Evolutionary conservation across 2,329 filamentous ascomycete genomes (phyloP).

Genomic region (Colletotrichum phormii): DNA sequence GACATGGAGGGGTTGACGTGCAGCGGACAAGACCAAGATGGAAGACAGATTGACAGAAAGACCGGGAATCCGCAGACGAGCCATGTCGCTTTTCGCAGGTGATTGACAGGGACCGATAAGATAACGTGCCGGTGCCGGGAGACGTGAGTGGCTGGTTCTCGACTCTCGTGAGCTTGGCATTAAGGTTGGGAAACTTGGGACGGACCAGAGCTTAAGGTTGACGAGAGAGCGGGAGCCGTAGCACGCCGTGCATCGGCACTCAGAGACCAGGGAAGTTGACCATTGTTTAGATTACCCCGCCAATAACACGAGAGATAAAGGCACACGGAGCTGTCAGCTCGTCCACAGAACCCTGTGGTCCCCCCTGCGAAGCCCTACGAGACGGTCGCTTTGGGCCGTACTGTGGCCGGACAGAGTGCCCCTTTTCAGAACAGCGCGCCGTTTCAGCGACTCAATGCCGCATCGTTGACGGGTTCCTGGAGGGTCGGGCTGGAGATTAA

Average conservation of each 20-base stretch:
- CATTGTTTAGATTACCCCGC: slow-evolving; percentile 23
- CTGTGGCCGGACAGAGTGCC: slow-evolving; percentile 8
- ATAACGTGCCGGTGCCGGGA: slow-evolving; percentile 33
- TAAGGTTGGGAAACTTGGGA: not conserved
- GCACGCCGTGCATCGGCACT: slow-evolving; percentile 30
- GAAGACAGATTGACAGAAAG: not conserved
- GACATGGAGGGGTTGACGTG: slow-evolving; percentile 25
- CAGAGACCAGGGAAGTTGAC: not conserved
- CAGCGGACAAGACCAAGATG: slow-evolving; percentile 25
- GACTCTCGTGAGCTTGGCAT: slow-evolving; percentile 5
- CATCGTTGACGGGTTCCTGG: slow-evolving; percentile 29
- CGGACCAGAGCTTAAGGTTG: not conserved
- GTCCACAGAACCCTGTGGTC: slow-evolving; percentile 23
- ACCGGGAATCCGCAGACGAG: not conserved
- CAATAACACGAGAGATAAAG: slow-evolving; percentile 30
- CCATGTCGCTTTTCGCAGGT: slow-evolving; percentile 14
- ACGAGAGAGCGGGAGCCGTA: not conserved
- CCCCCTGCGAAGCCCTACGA: slow-evolving; percentile 26
- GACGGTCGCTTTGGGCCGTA: slow-evolving; percentile 24
- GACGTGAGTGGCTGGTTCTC: slow-evolving; percentile 30
- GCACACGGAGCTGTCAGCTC: slow-evolving; percentile 20
- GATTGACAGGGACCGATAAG: slow-evolving; percentile 34
- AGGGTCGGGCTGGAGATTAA: slow-evolving; percentile 32
- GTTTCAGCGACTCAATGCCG: slow-evolving; percentile 21
- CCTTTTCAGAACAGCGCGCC: slow-evolving; percentile 29